Percentiles rank a stretch among this genome's conserved stretches.
Conservation (phyloP, 768 basidiomycete genomes). For the Auricularia sp. region DNA sequence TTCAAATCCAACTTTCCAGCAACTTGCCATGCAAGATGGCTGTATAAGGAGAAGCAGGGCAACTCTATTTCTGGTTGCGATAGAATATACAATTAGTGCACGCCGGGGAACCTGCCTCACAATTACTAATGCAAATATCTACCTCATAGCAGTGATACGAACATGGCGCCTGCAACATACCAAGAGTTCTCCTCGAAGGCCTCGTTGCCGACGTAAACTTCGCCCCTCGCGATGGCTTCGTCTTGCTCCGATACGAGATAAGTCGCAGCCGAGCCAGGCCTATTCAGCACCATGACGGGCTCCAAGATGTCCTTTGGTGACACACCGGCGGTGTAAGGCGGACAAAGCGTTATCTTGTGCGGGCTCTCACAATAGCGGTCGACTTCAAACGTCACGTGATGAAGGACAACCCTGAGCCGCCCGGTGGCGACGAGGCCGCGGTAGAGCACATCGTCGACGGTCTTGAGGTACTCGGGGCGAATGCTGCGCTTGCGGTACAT, state of each 20-base stretch:
- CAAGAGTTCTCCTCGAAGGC: neutral
- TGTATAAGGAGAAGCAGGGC: no score
- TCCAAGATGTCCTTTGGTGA: slow-evolving; percentile 10
- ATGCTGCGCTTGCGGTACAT: neutral
- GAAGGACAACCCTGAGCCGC: slow-evolving; percentile 6
- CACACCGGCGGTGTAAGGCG: neutral
- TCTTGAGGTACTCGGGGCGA: neutral
- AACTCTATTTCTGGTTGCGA: no score
- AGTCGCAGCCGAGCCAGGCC: slow-evolving; percentile 1
- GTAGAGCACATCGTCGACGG: neutral
- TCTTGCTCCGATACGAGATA: slow-evolving; percentile 3
- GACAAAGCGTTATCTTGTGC: neutral
- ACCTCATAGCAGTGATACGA: neutral
- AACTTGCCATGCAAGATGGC: no score
- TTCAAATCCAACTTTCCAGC: no score
- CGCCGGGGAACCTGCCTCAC: no score
- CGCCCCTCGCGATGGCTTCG: neutral
- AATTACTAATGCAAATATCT: no score
- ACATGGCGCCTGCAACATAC: neutral
- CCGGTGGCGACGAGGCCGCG: neutral
- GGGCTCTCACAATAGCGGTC: neutral
- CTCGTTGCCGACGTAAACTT: slow-evolving; percentile 19
- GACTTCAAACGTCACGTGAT: slow-evolving; percentile 15
- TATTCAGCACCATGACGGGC: neutral
- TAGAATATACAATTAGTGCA: no score